These are phyloP conservation scores for Zymoseptoria crescenta DNA, from an alignment of 2,329 filamentous ascomycete species.

Conservation along the genomic window DNA sequence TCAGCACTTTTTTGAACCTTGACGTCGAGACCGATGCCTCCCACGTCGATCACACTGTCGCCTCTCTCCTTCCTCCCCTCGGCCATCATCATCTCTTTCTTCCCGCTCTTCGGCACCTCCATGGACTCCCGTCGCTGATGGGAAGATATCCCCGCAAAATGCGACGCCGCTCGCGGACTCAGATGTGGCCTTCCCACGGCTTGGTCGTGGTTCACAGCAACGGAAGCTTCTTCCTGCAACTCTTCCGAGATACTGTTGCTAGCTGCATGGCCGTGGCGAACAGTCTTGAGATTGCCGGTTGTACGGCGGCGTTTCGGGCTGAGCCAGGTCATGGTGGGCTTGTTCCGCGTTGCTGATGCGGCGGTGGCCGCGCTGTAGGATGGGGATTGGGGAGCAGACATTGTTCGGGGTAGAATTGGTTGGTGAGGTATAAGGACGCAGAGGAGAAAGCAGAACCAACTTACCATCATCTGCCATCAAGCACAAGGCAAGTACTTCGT, in stretches of 20 bases:
- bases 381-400: not conserved
- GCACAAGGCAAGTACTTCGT: no score
- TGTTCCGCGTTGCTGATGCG: not conserved
- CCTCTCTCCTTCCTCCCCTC: not conserved
- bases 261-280: constrained; percentile 5
- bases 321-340: constrained; percentile 18
- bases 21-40: not conserved
- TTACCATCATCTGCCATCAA: not conserved
- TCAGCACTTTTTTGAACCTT: not conserved
- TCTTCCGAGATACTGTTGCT: not conserved
- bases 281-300: constrained; percentile 18
- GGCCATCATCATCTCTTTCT: not conserved
- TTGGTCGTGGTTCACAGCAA: not conserved
- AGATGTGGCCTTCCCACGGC: not conserved
- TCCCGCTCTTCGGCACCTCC: not conserved
- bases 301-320: constrained; percentile 22
- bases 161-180: not conserved
- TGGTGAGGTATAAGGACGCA: not conserved
- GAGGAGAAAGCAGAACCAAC: not conserved
- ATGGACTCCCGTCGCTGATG: not conserved
- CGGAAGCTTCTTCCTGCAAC: not conserved
- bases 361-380: not conserved
- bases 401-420: not conserved
- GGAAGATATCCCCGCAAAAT: not conserved
- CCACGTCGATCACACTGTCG: not conserved